Evolutionary conservation across 257 asterid species (phyloP).

Genomic region (Parsonsia alboflavescens): DNA sequence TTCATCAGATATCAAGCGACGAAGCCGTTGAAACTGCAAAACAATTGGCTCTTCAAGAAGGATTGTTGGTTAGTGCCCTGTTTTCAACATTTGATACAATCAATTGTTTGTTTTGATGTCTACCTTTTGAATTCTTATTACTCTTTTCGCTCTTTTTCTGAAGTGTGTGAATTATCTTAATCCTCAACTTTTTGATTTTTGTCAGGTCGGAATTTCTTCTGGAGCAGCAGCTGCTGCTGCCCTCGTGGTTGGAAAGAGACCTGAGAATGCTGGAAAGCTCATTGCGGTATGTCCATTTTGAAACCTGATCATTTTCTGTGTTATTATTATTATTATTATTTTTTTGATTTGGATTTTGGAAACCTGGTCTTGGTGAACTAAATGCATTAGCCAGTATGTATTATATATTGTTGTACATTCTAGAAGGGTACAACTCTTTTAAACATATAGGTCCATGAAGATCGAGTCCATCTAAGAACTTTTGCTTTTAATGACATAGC

Average conservation of each 20-base stretch:
- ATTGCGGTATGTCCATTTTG: conserved; percentile 54
- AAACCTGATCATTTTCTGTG: neutral
- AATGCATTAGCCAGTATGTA: too few relatives aligned
- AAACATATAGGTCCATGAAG: too few relatives aligned
- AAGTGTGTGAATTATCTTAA: neutral
- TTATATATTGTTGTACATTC: too few relatives aligned
- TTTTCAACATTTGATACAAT: too few relatives aligned
- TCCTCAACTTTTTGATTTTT: conserved; percentile 7
- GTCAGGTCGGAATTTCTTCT: conserved; percentile 93
- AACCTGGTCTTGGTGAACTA: too few relatives aligned
- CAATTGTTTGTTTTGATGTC: too few relatives aligned
- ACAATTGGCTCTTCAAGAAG: conserved; percentile 92
- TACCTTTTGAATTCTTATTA: neutral
- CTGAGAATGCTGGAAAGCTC: conserved; percentile 95
- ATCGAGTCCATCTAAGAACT: too few relatives aligned
- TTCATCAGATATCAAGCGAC: conserved; percentile 71
- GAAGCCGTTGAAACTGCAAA: conserved; percentile 89
- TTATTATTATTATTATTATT: too few relatives aligned
- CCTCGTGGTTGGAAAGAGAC: conserved; percentile 73
- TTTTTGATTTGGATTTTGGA: neutral
- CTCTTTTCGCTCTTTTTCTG: neutral
- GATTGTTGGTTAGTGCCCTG: conserved; percentile 70
- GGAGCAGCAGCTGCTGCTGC: conserved; percentile 99
- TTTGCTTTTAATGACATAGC: too few relatives aligned
- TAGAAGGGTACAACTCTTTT: too few relatives aligned